phyloP scores from a whole-genome alignment of 2,329 filamentous ascomycete species.

The Elsinoe perseae region DNA sequence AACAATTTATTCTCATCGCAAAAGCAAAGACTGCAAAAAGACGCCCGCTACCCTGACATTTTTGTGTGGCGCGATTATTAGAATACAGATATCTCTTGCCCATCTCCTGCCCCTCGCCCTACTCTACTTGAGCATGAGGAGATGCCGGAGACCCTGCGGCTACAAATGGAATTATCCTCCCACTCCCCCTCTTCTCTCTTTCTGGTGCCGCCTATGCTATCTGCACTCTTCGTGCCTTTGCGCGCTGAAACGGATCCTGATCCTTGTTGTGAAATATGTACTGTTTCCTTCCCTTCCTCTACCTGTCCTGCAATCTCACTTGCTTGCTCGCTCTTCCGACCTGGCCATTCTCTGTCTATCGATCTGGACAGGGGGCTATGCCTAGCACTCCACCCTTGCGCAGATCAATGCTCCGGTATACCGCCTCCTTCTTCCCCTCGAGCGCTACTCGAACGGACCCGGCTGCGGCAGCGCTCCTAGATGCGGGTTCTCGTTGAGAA shows the following conservation, averaged over 20 bases:
- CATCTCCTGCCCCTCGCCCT: neutral
- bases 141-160: neutral
- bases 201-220: neutral
- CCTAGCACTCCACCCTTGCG: slow-evolving; percentile 12
- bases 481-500: neutral
- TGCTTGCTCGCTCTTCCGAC: neutral
- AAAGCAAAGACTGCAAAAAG: too few relatives aligned
- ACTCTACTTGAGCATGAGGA: neutral
- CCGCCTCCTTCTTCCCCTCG: neutral
- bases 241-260: neutral
- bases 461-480: neutral
- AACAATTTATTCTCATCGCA: neutral
- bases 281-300: neutral
- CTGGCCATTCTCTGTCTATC: neutral
- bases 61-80: neutral
- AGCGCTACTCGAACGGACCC: slow-evolving; percentile 1
- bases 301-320: neutral
- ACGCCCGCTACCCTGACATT: neutral
- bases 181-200: neutral
- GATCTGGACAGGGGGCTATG: neutral
- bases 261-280: neutral
- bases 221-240: too few relatives aligned
- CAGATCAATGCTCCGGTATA: neutral
- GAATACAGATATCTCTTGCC: neutral
- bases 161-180: neutral